A percentile compares a stretch with the other conserved stretches of the same genome.
Conservation (phyloP, 768 basidiomycete species). For the Mrakia hoshinonis region DNA sequence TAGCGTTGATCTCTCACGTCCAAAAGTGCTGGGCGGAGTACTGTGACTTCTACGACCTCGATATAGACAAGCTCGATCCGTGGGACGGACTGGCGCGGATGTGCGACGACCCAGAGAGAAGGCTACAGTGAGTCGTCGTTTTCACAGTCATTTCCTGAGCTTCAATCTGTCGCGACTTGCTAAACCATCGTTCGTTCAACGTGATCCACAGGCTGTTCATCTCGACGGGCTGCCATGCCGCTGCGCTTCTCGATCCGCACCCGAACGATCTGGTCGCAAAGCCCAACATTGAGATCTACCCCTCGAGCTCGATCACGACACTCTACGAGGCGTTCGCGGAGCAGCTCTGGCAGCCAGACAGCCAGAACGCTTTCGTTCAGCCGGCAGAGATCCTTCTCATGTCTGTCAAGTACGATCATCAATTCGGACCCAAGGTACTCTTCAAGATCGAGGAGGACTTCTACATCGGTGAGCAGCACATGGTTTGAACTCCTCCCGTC, state of each 20-base stretch:
- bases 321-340: neutral
- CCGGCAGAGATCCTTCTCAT: neutral
- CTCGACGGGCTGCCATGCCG: neutral
- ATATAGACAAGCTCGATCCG: neutral
- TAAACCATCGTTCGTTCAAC: too few species aligned
- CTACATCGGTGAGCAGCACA: slow-evolving; percentile 13
- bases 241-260: neutral
- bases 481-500: neutral
- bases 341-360: neutral
- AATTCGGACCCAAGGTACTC: neutral
- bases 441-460: slow-evolving; percentile 21
- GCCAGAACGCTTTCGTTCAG: neutral
- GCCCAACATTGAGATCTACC: neutral
- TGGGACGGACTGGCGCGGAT: neutral
- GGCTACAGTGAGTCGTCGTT: too few species aligned
- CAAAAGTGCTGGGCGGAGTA: neutral
- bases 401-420: neutral
- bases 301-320: neutral
- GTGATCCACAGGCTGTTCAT: neutral
- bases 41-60: neutral
- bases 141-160: too few species aligned
- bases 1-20: neutral
- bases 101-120: too few species aligned
- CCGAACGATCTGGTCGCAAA: neutral
- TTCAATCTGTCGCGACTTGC: too few species aligned